phyloP scores from a whole-genome alignment of 768 basidiomycete species.

The Boletus pseudopeckii region DNA sequence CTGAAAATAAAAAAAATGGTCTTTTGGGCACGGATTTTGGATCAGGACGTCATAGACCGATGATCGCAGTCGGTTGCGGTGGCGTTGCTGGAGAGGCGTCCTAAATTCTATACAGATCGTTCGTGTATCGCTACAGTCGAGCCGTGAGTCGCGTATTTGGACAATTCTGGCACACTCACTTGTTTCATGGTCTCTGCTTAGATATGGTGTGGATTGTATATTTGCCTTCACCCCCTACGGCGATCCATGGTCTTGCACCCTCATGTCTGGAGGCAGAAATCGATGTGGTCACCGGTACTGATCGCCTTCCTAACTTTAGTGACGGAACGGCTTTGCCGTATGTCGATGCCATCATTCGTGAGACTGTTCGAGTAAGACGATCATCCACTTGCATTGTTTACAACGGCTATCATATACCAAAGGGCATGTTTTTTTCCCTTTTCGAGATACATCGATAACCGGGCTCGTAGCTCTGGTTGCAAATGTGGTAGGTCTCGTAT shows the following conservation, averaged over 20 bases:
- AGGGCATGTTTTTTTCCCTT: no score
- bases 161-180: background rate
- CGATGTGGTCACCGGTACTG: background rate
- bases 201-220: constrained; percentile 3
- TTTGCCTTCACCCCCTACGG: constrained; percentile 7
- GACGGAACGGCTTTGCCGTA: constrained; percentile 6
- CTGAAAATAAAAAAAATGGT: no score
- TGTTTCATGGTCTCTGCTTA: background rate
- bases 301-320: constrained; percentile 1
- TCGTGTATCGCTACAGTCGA: background rate
- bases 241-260: constrained; percentile 3
- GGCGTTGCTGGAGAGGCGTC: background rate
- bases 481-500: constrained; percentile 7
- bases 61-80: background rate
- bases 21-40: background rate
- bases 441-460: background rate
- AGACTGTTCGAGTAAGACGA: background rate
- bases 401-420: no score
- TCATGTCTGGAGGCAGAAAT: constrained; percentile 3
- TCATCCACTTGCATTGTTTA: constrained; percentile 1
- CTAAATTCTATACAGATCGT: background rate
- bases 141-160: background rate
- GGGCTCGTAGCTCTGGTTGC: background rate
- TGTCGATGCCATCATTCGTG: constrained; percentile 7
- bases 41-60: background rate